These are phyloP conservation scores for Umbelopsis sp. DNA, from an alignment of 371 early-diverging fungal species.

Conservation along the genomic window DNA sequence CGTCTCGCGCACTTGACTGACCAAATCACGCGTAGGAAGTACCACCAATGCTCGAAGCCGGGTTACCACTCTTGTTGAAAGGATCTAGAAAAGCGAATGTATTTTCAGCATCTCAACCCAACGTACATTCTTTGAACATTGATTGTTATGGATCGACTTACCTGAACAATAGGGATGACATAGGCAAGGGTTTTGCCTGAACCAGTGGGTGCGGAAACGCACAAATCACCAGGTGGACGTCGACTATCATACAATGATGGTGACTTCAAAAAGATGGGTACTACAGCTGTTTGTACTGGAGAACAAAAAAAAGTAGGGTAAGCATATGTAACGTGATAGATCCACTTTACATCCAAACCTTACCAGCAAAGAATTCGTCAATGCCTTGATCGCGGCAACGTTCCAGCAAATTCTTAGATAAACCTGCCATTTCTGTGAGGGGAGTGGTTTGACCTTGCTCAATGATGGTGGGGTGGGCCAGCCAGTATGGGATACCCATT, in stretches of 20 bases:
- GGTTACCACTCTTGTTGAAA: conserved; percentile 71
- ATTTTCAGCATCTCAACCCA: not conserved
- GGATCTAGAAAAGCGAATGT: conserved; percentile 32
- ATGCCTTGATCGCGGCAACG: conserved; percentile 72
- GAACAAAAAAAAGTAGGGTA: not conserved
- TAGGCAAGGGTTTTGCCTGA: conserved; percentile 98
- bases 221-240: conserved; percentile 73
- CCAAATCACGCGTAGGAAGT: conserved; percentile 91
- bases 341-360: not conserved
- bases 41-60: conserved; percentile 87
- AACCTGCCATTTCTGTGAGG: conserved; percentile 33
- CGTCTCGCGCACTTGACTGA: conserved; percentile 81
- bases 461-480: conserved; percentile 77
- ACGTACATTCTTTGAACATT: not conserved
- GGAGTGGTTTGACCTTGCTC: conserved; percentile 1
- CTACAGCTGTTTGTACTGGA: conserved; percentile 83
- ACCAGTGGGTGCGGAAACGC: conserved; percentile 95
- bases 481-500: conserved; percentile 88
- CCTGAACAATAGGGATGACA: conserved; percentile 92
- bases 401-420: conserved; percentile 61
- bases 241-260: conserved; percentile 57
- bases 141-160: conserved; percentile 17
- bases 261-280: conserved; percentile 74
- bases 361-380: conserved; percentile 78
- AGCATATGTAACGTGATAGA: not conserved